phyloP scores from a whole-genome alignment of 2,329 filamentous ascomycete genomes.

The Fusarium caatingaense region DNA sequence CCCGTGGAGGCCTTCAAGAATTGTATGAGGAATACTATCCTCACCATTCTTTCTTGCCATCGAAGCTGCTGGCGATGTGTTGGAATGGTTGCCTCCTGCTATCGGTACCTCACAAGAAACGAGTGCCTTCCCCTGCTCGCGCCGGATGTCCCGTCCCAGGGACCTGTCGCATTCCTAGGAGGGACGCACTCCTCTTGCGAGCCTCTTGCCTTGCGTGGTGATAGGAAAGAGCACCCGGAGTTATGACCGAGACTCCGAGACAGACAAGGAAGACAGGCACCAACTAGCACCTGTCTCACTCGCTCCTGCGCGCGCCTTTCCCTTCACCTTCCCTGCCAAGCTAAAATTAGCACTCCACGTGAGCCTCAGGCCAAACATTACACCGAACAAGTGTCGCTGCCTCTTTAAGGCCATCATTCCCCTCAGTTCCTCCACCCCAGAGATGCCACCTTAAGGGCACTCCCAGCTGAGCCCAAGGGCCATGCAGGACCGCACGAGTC shows the following conservation, averaged over 20 bases:
- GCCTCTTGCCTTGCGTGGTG: neutral
- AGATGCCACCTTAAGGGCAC: too few relatives aligned
- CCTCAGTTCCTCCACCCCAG: too few relatives aligned
- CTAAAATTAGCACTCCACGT: accelerated
- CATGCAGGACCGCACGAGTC: accelerated
- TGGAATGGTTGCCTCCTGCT: too few relatives aligned
- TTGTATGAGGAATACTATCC: too few relatives aligned
- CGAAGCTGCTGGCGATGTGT: too few relatives aligned
- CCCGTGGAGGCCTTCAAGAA: too few relatives aligned
- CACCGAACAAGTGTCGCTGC: too few relatives aligned
- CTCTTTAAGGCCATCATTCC: neutral
- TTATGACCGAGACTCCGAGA: neutral
- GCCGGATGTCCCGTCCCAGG: accelerated
- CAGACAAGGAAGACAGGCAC: neutral
- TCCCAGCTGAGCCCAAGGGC: neutral
- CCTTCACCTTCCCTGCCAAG: neutral
- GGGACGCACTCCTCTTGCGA: too few relatives aligned
- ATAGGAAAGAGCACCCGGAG: neutral
- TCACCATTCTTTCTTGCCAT: too few relatives aligned
- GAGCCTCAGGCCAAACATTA: accelerated
- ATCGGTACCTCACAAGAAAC: accelerated
- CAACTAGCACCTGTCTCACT: accelerated
- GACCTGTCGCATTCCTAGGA: neutral
- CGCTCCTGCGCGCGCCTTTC: neutral
- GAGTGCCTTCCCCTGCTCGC: accelerated